Conservation (phyloP, 352 stramenopile species). For the Phytophthora cactorum region DNA sequence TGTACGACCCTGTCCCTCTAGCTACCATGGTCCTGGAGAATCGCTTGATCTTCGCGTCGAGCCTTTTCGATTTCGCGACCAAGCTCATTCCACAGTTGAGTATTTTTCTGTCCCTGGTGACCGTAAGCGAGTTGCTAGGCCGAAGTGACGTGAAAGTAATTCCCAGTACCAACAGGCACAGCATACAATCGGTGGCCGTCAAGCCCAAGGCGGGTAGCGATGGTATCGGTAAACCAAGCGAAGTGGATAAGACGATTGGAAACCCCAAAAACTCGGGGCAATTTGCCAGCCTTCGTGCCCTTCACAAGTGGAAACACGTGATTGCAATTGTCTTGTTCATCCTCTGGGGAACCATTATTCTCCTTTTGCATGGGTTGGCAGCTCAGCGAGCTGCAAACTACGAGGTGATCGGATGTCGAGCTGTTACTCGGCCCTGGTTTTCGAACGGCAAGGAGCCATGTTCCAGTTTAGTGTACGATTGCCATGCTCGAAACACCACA, state of each 20-base stretch:
- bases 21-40: conserved; percentile 12
- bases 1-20: conserved; percentile 2
- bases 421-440: conserved; percentile 23
- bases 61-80: conserved; percentile 16
- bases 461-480: conserved; percentile 31
- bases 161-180: no score
- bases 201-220: no score
- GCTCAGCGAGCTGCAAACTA: conserved; percentile 16
- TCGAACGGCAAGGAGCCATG: conserved; percentile 32
- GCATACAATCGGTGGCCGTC: no score
- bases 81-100: conserved; percentile 25
- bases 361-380: conserved; percentile 17
- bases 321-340: conserved; percentile 16
- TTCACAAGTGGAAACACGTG: conserved; percentile 16
- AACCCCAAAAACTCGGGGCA: not conserved
- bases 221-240: no score
- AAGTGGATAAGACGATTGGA: no score
- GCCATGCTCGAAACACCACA: not conserved
- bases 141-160: no score
- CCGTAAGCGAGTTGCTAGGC: conserved; percentile 11
- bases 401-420: conserved; percentile 16
- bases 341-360: conserved; percentile 18
- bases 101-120: not conserved
- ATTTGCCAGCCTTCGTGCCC: not conserved
- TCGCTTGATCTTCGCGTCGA: conserved; percentile 17